Percentiles rank a stretch among this genome's conserved stretches.
Conservation (phyloP, 2,329 filamentous ascomycete genomes). For the Neurospora sp. region DNA sequence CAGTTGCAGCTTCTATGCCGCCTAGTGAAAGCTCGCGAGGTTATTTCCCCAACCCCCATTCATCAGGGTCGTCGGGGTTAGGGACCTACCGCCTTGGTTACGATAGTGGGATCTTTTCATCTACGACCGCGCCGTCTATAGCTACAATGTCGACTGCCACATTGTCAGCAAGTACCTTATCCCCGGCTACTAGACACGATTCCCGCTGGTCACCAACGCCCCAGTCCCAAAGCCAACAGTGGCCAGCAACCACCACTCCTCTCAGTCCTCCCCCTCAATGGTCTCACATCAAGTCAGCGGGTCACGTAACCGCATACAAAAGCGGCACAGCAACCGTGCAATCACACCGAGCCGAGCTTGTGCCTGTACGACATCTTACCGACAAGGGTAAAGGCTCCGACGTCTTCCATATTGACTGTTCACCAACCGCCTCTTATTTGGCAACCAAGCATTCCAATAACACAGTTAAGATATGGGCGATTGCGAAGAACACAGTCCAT, state of each 20-base stretch:
- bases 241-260: background rate
- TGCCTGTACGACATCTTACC: slow-evolving; percentile 9
- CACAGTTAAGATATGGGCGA: slow-evolving; percentile 18
- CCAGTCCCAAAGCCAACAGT: background rate
- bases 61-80: background rate
- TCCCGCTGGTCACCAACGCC: background rate
- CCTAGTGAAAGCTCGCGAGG: background rate
- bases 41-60: background rate
- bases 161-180: background rate
- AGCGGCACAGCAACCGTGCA: background rate
- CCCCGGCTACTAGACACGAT: background rate
- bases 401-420: slow-evolving; percentile 27
- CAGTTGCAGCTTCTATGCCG: background rate
- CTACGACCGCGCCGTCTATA: background rate
- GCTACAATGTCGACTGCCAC: background rate
- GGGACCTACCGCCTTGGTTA: background rate
- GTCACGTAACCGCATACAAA: background rate
- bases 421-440: slow-evolving; percentile 19
- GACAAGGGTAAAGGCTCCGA: slow-evolving; percentile 19
- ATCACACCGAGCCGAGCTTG: slow-evolving; percentile 4
- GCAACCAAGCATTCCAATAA: slow-evolving; percentile 23
- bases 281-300: background rate
- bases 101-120: background rate
- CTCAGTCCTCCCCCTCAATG: background rate
- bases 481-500: slow-evolving; percentile 12